phyloP scores from a whole-genome alignment of 2,329 filamentous ascomycete genomes.

The Ophiocordyceps camponoti-rufipedis region DNA sequence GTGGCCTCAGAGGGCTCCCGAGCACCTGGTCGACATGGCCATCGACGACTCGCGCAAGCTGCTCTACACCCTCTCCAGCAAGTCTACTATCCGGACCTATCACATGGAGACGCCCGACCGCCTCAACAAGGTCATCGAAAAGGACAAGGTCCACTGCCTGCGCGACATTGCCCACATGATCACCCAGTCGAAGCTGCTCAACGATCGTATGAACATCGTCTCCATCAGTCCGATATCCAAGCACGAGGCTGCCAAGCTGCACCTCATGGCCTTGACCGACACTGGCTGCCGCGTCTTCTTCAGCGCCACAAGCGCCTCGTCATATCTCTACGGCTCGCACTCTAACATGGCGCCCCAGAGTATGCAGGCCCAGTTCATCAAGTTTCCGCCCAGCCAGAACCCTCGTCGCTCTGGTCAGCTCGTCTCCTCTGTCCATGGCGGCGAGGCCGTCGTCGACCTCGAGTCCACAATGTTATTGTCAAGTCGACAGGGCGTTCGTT shows the following conservation, averaged over 20 bases:
- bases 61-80: conserved; percentile 77
- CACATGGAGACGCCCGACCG: conserved; percentile 54
- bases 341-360: conserved; percentile 59
- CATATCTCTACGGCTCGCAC: conserved; percentile 41
- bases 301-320: conserved; percentile 68
- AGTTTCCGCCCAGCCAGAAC: conserved; percentile 53
- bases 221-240: conserved; percentile 73
- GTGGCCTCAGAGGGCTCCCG: conserved; percentile 32
- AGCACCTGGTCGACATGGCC: conserved; percentile 60
- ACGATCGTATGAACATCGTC: conserved; percentile 53
- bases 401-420: conserved; percentile 12
- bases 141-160: conserved; percentile 40
- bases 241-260: conserved; percentile 62
- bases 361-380: conserved; percentile 96
- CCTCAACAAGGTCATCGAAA: conserved; percentile 46
- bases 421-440: conserved; percentile 5
- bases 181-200: conserved; percentile 51
- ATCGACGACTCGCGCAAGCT: conserved; percentile 79
- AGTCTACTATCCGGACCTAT: conserved; percentile 80
- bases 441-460: conserved; percentile 24
- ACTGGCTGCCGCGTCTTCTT: conserved; percentile 86
- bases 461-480: conserved; percentile 28
- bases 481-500: conserved; percentile 39
- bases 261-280: conserved; percentile 77
- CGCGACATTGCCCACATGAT: conserved; percentile 77